Evolutionary conservation across 2,329 filamentous ascomycete species (phyloP), one percentile per base, ranked within the genome.

Genomic region (Dactylellina cionopaga): DNA sequence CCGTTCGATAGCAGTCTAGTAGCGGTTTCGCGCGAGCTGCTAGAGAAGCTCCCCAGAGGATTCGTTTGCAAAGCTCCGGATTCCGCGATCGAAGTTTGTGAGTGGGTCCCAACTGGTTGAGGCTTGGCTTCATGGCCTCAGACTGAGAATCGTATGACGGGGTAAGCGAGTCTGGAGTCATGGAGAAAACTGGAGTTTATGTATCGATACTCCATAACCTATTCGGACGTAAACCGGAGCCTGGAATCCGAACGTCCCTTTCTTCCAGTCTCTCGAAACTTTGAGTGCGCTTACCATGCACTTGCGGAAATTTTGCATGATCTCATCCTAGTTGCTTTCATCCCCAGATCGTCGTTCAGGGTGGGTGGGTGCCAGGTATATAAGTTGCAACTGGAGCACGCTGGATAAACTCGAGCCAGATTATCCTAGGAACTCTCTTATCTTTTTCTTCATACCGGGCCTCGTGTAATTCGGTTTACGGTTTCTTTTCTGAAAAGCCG

Each of bases 271-370:
- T 31, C 52, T 35, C 29, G 49, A 55, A 58, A 37, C 51, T 59
- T 27, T 56, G 51, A 27, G 24, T 52, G 65, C 37, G 43, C 56
- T 54, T 31, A 51, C 41, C 7, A 54, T 59, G 68, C 68, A 72
- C 68, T 72, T 72, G 68, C 68, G 68, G 68, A 72, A 72, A 72
- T 72, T 72, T 72, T 65, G 59, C 59, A 72, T 72, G 68, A 65
- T 65, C 59, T 65, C 68, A 72, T 72, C 68, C 66, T 59, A 47
- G 66, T 71, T 54, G 43, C 66, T 64, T 71, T 64, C 66, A 71
- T 71, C 66, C 66, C 68, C 59, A 65, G 68, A 65, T 72, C 68
- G 52, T 29, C 52, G 54, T 27, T 35, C 51, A 35, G 41, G 46
- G 33, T 44, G 44, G 59, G 68, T 65, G 59, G 59, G 59, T 65